Conservation (phyloP, 2,329 filamentous ascomycete species). For the Canariomyces notabilis region DNA sequence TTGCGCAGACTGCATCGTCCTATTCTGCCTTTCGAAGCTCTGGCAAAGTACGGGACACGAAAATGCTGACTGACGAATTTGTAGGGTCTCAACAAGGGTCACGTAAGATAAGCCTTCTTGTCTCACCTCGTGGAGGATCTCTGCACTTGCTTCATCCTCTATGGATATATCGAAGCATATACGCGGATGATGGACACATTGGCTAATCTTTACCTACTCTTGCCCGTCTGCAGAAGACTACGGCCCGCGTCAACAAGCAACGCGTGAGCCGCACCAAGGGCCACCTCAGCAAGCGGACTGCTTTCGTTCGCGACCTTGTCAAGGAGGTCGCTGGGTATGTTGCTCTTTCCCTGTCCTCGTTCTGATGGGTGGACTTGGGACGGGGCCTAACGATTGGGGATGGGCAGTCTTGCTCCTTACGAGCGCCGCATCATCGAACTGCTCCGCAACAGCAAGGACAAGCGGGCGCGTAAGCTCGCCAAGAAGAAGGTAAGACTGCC, state of each 20-base stretch:
- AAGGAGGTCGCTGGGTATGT: conserved; percentile 96
- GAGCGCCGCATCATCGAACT: conserved; percentile 99
- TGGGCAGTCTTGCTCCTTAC: conserved; percentile 75
- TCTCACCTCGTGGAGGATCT: conserved; percentile 74
- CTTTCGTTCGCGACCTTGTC: conserved; percentile 96
- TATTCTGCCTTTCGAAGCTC: background rate
- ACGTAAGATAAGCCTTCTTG: conserved; percentile 45
- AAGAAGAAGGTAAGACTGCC: conserved; percentile 84
- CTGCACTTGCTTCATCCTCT: conserved; percentile 42
- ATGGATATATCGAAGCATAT: conserved; percentile 20
- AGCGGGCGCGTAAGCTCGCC: conserved; percentile 97
- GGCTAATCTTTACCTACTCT: conserved; percentile 38
- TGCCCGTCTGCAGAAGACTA: conserved; percentile 66
- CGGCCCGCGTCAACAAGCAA: conserved; percentile 70
- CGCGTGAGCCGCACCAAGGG: conserved; percentile 87
- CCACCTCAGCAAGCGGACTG: conserved; percentile 93
- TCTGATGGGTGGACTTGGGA: background rate
- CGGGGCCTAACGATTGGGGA: conserved; percentile 4
- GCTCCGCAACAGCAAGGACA: conserved; percentile 98
- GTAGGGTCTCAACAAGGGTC: conserved; percentile 54
- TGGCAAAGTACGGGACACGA: background rate
- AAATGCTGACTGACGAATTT: conserved; percentile 14
- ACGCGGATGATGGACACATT: conserved; percentile 22
- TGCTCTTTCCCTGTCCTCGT: conserved; percentile 11
- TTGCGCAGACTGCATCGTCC: background rate